These are phyloP conservation scores for Gossypium ekmanianum DNA, from an alignment of 345 rosid genomes.

Conservation along the genomic window DNA sequence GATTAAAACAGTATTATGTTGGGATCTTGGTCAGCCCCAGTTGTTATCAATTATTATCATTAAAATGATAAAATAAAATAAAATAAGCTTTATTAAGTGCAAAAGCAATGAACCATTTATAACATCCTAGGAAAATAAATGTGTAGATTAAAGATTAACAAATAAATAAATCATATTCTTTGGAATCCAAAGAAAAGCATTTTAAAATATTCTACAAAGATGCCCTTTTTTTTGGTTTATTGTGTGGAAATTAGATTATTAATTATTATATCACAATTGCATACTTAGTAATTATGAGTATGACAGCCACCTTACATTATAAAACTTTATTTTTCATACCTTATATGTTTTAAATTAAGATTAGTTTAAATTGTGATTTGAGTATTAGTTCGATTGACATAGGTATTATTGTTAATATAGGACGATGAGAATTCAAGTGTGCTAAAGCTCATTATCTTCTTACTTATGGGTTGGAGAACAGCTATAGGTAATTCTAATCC, in stretches of 20 bases:
- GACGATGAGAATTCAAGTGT: too few relatives aligned
- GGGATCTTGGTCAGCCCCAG: neutral
- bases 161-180: neutral
- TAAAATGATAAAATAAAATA: neutral
- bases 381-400: too few relatives aligned
- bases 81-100: neutral
- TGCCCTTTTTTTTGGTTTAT: neutral
- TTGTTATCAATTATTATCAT: too few relatives aligned
- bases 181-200: neutral
- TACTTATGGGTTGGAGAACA: too few relatives aligned
- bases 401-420: too few relatives aligned
- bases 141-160: neutral
- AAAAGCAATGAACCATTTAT: neutral
- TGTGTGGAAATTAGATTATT: neutral
- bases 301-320: neutral
- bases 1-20: neutral
- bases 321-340: too few relatives aligned
- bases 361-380: too few relatives aligned
- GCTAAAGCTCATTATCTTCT: too few relatives aligned
- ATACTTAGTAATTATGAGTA: neutral
- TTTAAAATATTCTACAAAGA: neutral
- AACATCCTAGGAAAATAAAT: neutral
- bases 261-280: neutral
- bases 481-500: accelerated
- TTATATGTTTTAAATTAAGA: too few relatives aligned